Evolutionary conservation across 257 asterid genomes (phyloP).

Genomic region (Cinchona pubescens): DNA sequence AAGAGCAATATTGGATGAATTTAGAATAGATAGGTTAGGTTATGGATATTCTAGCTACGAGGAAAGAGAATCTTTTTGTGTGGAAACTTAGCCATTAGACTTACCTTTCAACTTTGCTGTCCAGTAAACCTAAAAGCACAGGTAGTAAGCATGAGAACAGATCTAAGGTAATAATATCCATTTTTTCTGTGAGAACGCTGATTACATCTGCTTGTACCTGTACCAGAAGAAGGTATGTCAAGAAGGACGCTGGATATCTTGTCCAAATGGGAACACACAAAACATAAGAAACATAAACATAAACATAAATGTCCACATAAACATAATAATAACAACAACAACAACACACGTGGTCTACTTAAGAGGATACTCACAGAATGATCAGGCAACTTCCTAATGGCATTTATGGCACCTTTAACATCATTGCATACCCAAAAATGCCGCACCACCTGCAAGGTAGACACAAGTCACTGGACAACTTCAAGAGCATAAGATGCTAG

Average conservation of each 20-base stretch:
- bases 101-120: constrained; percentile 85
- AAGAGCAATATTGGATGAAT: background rate
- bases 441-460: constrained; percentile 65
- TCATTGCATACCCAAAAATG: constrained; percentile 92
- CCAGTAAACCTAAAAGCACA: constrained; percentile 73
- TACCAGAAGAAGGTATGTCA: constrained; percentile 15
- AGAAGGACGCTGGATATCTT: constrained; percentile 8
- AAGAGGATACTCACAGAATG: constrained; percentile 61
- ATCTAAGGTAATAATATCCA: constrained; percentile 75
- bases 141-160: constrained; percentile 88
- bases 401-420: constrained; percentile 86
- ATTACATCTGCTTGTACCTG: constrained; percentile 95
- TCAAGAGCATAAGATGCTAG: constrained; percentile 4
- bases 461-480: background rate
- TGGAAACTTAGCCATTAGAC: background rate
- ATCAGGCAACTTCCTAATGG: constrained; percentile 75
- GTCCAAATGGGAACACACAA: background rate
- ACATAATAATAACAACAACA: too few relatives aligned
- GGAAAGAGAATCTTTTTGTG: background rate
- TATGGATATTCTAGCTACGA: background rate
- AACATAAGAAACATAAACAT: too few relatives aligned
- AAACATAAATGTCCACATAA: too few relatives aligned
- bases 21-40: background rate
- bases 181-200: constrained; percentile 60
- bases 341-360: background rate